These are phyloP conservation scores for Elsinoe fawcettii DNA, from an alignment of 2,329 filamentous ascomycete species.

Conservation along the genomic window DNA sequence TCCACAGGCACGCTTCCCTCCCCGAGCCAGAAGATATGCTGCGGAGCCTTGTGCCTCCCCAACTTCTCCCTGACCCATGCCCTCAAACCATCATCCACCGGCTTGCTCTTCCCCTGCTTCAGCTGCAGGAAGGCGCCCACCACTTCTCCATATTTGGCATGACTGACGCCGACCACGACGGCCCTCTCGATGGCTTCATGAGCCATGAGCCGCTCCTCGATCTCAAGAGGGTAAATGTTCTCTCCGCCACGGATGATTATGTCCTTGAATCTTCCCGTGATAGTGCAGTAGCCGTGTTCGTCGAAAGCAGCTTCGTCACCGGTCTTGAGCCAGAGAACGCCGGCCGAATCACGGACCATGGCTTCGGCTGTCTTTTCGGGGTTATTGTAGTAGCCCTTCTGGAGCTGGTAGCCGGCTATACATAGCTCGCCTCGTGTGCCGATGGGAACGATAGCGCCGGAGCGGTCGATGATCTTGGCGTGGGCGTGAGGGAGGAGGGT, in stretches of 20 bases:
- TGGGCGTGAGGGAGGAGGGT: constrained; percentile 64
- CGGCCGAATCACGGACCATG: constrained; percentile 58
- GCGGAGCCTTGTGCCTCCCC: constrained; percentile 48
- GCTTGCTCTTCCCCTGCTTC: constrained; percentile 23
- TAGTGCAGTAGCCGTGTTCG: constrained; percentile 34
- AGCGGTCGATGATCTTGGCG: constrained; percentile 68
- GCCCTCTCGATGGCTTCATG: constrained; percentile 24
- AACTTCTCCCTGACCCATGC: constrained; percentile 33
- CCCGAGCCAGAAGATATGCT: constrained; percentile 70
- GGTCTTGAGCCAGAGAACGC: constrained; percentile 54
- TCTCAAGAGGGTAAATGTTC: constrained; percentile 46
- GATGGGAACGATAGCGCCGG: constrained; percentile 58
- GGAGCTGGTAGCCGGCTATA: constrained; percentile 69
- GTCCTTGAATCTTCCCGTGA: constrained; percentile 28
- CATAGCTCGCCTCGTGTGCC: constrained; percentile 66
- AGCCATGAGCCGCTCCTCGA: constrained; percentile 26
- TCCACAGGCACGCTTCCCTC: constrained; percentile 31
- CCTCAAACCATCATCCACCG: constrained; percentile 29
- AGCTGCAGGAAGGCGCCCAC: constrained; percentile 30
- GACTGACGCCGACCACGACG: constrained; percentile 26
- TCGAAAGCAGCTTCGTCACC: constrained; percentile 50
- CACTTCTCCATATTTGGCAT: constrained; percentile 27
- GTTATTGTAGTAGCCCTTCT: constrained; percentile 58
- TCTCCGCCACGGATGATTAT: constrained; percentile 50
- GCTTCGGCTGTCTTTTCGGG: constrained; percentile 66